Evolutionary conservation across 108 stramenopile genomes (phyloP).

Genomic region (Skeletonema tropicum): DNA sequence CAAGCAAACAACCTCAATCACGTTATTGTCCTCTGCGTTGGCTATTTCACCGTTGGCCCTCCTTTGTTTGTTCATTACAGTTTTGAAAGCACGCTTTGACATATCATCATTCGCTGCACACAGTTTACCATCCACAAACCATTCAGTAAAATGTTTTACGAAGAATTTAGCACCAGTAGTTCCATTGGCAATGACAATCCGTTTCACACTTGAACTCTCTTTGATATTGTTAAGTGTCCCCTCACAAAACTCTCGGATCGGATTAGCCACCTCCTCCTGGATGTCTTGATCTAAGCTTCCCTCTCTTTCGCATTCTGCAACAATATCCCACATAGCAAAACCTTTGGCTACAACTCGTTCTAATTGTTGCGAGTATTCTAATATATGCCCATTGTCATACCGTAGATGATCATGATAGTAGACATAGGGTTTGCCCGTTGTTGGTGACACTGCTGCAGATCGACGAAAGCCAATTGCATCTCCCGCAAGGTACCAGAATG

Average conservation of each 20-base stretch:
- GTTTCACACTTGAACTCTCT: slow-evolving; percentile 49
- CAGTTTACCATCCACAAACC: slow-evolving; percentile 66
- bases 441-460: slow-evolving; percentile 41
- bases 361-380: slow-evolving; percentile 69
- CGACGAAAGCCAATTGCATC: slow-evolving; percentile 80
- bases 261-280: slow-evolving; percentile 60
- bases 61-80: slow-evolving; percentile 27
- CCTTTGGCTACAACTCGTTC: slow-evolving; percentile 56
- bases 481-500: slow-evolving; percentile 91
- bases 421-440: slow-evolving; percentile 61
- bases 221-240: slow-evolving; percentile 13
- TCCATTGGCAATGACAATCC: slow-evolving; percentile 84
- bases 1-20: slow-evolving; percentile 53
- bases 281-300: slow-evolving; percentile 72
- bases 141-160: slow-evolving; percentile 64
- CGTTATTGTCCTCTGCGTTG: not conserved
- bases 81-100: slow-evolving; percentile 53
- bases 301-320: slow-evolving; percentile 61
- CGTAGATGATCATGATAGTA: slow-evolving; percentile 57
- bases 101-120: slow-evolving; percentile 41
- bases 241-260: slow-evolving; percentile 67
- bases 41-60: slow-evolving; percentile 11
- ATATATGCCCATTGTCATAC: slow-evolving; percentile 50
- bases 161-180: slow-evolving; percentile 59
- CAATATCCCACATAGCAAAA: slow-evolving; percentile 87